Base-by-base conservation (phyloP, 1,284 basidiomycete species). In the Somion occarium region DNA sequence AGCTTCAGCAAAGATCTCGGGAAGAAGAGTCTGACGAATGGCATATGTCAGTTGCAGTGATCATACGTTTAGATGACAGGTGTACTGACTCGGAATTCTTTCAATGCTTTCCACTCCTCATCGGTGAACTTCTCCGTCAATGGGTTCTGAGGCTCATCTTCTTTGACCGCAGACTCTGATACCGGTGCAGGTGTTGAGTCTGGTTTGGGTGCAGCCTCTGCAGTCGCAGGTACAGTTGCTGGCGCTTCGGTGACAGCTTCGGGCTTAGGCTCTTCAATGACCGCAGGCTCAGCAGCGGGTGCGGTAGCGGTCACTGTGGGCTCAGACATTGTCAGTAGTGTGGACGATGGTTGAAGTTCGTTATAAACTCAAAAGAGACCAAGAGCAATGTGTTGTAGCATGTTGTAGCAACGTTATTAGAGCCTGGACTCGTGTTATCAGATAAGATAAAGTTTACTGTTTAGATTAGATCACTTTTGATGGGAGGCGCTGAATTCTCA, bases 51-150 rank as follows among this genome's bases (percentile, higher is more conserved):
- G 30, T 34, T 38, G 12, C 5, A 42, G 23, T 24, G 3, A 13
- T 37, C 20, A 44, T 23, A 26, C 20, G 27, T 23, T 48, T 25
- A 46, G 52, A 48, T 30, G 44, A 19, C 43, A 41, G 23, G 42
- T 13, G 43, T 27, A 68, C 76, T 38, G 58, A 86, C 88, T 55
- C 84, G 73, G 55, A 91, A 81, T 56, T 79, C 76, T 57, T 78
- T 78, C 55, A 91, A 67, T 13, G 83, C 83, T 22, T 64, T 70
- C 83, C 86, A 86, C 64, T 91, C 88, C 15, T 70, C 71, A 11
- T 77, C 69, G 0, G 82, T 87, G 66, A 91, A 91, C 61, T 76
- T 74, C 62, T 75, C 67, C 0, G 88, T 90, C 23, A 91, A 71
- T 2, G 72, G 58, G 59, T 81, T 90, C 68, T 88, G 83, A 2